Evolutionary conservation across 164 flowering plant genomes (phyloP).

Genomic region (Nymphaea colorata): DNA sequence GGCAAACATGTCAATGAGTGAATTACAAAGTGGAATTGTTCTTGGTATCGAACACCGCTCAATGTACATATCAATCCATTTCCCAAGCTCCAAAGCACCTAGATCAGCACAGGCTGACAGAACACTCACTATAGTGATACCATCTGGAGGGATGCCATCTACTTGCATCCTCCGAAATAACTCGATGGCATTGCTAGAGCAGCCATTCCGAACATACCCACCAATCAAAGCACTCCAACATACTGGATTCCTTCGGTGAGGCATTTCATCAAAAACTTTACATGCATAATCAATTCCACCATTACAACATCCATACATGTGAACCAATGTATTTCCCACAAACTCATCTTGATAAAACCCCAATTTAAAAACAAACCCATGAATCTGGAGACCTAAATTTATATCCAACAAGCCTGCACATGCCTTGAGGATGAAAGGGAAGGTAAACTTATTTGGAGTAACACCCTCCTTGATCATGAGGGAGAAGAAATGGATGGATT

Average conservation of each 20-base stretch:
- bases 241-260: constrained; percentile 5
- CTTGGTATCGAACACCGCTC: constrained; percentile 3
- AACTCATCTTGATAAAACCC: constrained; percentile 6
- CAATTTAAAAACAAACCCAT: constrained; percentile 8
- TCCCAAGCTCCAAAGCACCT: constrained; percentile 10
- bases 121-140: constrained; percentile 8
- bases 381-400: constrained; percentile 6
- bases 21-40: constrained; percentile 8
- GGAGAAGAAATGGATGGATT: constrained; percentile 5
- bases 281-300: constrained; percentile 7
- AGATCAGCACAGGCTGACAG: constrained; percentile 11
- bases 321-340: constrained; percentile 12
- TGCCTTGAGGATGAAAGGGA: constrained; percentile 14
- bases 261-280: constrained; percentile 12
- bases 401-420: constrained; percentile 7
- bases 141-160: constrained; percentile 8
- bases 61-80: constrained; percentile 11
- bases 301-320: constrained; percentile 4
- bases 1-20: constrained; percentile 12
- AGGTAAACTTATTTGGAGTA: constrained; percentile 13
- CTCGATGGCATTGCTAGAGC: constrained; percentile 5
- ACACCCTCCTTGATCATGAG: constrained; percentile 4
- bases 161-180: constrained; percentile 12
- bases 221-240: constrained; percentile 15
- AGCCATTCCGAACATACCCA: constrained; percentile 8